Base-by-base conservation (phyloP, 1,139 yeast species). In the Zygosaccharomyces pseudobailii region DNA sequence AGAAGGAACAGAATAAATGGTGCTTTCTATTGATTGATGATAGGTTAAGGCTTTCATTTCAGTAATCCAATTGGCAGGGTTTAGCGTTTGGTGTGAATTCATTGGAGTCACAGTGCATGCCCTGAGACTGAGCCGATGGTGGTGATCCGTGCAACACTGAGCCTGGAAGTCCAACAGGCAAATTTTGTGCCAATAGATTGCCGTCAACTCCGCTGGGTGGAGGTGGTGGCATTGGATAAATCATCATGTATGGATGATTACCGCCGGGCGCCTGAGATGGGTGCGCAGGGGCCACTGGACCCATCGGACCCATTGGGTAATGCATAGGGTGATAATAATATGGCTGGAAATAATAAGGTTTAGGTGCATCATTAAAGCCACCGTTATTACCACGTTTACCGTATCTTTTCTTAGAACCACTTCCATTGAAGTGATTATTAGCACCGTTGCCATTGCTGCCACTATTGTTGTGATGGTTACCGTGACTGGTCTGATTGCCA, bases 161-260 rank as follows among this genome's bases (percentile, higher is more conserved):
- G 31, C 44, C 47, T 9, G 47, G 39, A 38, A 43, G 49, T 24
- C 47, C 48, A 34, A 49, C 28, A 6, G 53, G 50, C 19, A 50
- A 30, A 24, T 49, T 46, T 2, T 48, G 47, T 32, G 42, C 49
- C 23, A 52, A 39, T 48, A 52, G 43, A 9, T 50, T 20, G 2
- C 52, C 46, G 17, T 51, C 58, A 9, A 52, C 51, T 3, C 52
- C 53, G 10, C 50, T 40, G 4, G 55, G 54, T 17, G 58, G 54
- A 2, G 62, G 61, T 34, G 66, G 66, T 10, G 65, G 63, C 48
- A 62, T 52, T 21, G 67, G 63, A 46, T 59, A 64, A 36, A 58
- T 52, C 64, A 62, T 60, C 60, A 61, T 56, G 39, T 59, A 61
- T 10, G 67, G 61, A 6, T 55, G 60, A 36, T 46, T 47, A 22